These are phyloP conservation scores for Acacia pycnantha DNA, from an alignment of 331 rosid genomes.

Conservation along the genomic window DNA sequence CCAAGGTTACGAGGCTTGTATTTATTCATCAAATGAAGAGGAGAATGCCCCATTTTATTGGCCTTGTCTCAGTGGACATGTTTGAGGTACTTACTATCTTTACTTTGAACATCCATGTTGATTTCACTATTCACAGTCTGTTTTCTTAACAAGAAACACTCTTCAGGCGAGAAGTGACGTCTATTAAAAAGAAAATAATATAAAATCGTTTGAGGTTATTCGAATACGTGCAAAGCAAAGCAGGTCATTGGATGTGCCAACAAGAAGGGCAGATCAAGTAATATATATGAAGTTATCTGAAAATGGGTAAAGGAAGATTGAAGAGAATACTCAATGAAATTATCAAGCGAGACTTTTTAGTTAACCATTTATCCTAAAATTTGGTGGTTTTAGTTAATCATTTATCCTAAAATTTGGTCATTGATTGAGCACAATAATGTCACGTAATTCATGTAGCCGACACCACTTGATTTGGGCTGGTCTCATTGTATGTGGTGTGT, in stretches of 20 bases:
- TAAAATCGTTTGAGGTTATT: not conserved
- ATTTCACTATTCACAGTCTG: conserved; percentile 3
- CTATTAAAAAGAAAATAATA: too few relatives aligned
- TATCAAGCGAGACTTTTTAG: too few relatives aligned
- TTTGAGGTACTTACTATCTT: conserved; percentile 50
- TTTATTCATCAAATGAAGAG: conserved; percentile 68
- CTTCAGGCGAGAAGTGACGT: conserved; percentile 41
- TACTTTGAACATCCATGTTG: not conserved
- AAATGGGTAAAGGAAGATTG: too few relatives aligned
- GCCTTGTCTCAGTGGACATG: conserved; percentile 90
- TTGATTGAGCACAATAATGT: not conserved
- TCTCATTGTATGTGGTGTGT: too few relatives aligned
- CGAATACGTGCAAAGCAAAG: too few relatives aligned
- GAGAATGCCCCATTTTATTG: conserved; percentile 81
- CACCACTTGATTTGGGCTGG: not conserved
- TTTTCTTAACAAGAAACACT: not conserved
- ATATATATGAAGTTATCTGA: too few relatives aligned
- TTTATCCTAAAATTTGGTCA: too few relatives aligned
- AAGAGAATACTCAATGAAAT: too few relatives aligned
- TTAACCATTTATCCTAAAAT: too few relatives aligned
- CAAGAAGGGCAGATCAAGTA: not conserved
- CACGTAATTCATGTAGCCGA: too few relatives aligned
- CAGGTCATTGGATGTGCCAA: not conserved
- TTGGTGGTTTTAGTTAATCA: too few relatives aligned
- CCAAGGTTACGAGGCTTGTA: conserved; percentile 1